Conservation (phyloP, 1,284 basidiomycete genomes). For the Butyriboletus appendiculatus region DNA sequence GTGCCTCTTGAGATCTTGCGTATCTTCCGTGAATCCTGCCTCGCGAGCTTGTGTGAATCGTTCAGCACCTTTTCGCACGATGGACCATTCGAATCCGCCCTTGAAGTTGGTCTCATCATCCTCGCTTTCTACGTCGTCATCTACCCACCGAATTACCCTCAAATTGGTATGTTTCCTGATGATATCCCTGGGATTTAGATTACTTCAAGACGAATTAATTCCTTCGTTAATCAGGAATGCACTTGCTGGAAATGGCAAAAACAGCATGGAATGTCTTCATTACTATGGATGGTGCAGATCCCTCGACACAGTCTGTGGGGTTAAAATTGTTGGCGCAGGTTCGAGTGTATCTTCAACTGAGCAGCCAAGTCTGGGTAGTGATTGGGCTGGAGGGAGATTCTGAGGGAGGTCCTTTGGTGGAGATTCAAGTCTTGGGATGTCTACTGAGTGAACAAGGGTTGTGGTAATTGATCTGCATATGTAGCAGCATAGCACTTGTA, state of each 20-base stretch:
- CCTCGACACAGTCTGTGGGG: not conserved
- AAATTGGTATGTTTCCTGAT: slow-evolving; percentile 56
- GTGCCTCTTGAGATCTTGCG: slow-evolving; percentile 44
- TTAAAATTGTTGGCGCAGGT: slow-evolving; percentile 21
- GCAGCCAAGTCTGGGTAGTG: slow-evolving; percentile 43
- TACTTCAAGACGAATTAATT: not conserved
- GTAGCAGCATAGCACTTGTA: too few species aligned
- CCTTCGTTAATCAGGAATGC: slow-evolving; percentile 54
- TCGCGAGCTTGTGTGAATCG: slow-evolving; percentile 56
- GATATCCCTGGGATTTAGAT: not conserved
- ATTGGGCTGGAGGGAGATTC: slow-evolving; percentile 61
- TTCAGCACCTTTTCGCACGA: slow-evolving; percentile 72
- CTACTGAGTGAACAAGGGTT: slow-evolving; percentile 23
- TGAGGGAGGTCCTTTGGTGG: slow-evolving; percentile 54
- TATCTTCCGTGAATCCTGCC: slow-evolving; percentile 57
- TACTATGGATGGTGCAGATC: slow-evolving; percentile 19
- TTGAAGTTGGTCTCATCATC: slow-evolving; percentile 55
- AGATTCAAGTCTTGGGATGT: slow-evolving; percentile 46
- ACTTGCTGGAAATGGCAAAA: slow-evolving; percentile 73
- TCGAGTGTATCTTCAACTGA: slow-evolving; percentile 43
- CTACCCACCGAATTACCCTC: slow-evolving; percentile 73
- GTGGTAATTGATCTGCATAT: not conserved
- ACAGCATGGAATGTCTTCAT: slow-evolving; percentile 65
- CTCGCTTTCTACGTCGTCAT: slow-evolving; percentile 64
- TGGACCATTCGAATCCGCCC: slow-evolving; percentile 51